phyloP scores from a whole-genome alignment of 108 stramenopile genomes.

The Stephanodiscus minutulus region DNA sequence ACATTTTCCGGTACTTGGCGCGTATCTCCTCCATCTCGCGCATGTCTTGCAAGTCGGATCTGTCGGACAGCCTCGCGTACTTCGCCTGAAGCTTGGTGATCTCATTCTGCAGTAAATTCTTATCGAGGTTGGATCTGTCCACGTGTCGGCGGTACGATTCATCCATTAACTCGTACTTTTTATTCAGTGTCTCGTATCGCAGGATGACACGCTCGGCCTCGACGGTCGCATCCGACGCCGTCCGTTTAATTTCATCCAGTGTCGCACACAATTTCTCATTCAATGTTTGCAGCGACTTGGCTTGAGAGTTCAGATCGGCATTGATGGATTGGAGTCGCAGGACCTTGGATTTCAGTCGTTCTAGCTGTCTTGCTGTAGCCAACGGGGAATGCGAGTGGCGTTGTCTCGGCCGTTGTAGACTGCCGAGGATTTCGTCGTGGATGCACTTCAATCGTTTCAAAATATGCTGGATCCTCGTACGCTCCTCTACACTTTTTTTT shows the following conservation, averaged over 20 bases:
- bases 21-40: conserved; percentile 44
- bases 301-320: conserved; percentile 15
- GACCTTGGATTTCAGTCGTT: conserved; percentile 23
- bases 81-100: conserved; percentile 12
- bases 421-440: conserved; percentile 8
- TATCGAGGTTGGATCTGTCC: conserved; percentile 5
- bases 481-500: background rate
- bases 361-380: conserved; percentile 10
- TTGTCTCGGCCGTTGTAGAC: background rate
- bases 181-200: background rate
- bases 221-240: conserved; percentile 10
- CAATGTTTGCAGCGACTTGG: background rate
- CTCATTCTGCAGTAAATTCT: background rate
- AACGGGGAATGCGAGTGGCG: conserved; percentile 1
- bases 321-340: conserved; percentile 20
- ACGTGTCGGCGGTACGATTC: conserved; percentile 4
- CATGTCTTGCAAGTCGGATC: conserved; percentile 17
- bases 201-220: conserved; percentile 18
- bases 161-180: conserved; percentile 12
- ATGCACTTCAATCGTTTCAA: conserved; percentile 19
- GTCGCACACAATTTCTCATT: conserved; percentile 7
- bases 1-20: conserved; percentile 32
- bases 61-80: conserved; percentile 6
- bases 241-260: conserved; percentile 6
- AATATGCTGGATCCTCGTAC: background rate